phyloP scores from a whole-genome alignment of 106 monocot genomes.

The Dioscorea alata region DNA sequence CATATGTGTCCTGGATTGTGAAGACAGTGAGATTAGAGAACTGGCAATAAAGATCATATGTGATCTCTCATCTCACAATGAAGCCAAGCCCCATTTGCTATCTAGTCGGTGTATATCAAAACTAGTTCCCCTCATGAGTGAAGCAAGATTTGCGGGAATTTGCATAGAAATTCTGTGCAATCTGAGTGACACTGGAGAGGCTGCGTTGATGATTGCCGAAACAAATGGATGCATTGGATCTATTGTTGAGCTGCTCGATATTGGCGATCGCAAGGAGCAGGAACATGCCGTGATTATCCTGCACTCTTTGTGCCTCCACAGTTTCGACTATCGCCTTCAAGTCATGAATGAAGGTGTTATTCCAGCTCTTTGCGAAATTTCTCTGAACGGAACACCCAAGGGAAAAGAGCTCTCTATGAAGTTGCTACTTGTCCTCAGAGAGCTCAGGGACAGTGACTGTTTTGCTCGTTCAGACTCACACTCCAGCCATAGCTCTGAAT shows the following conservation, averaged over 20 bases:
- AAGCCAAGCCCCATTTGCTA: conserved; percentile 32
- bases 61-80: conserved; percentile 37
- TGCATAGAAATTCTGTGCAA: conserved; percentile 50
- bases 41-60: conserved; percentile 42
- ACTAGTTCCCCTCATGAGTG: conserved; percentile 30
- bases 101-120: conserved; percentile 36
- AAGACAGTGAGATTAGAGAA: conserved; percentile 27
- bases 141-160: conserved; percentile 19
- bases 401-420: conserved; percentile 36
- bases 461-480: background rate
- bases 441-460: conserved; percentile 15
- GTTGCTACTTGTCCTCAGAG: conserved; percentile 70
- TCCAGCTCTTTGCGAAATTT: conserved; percentile 69
- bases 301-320: conserved; percentile 36
- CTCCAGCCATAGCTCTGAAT: background rate
- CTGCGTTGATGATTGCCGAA: conserved; percentile 24
- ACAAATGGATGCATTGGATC: conserved; percentile 45
- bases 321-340: conserved; percentile 36
- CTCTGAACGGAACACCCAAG: conserved; percentile 58
- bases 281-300: conserved; percentile 51
- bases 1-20: conserved; percentile 32
- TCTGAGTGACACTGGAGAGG: conserved; percentile 43
- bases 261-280: conserved; percentile 49
- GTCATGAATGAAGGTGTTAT: conserved; percentile 84
- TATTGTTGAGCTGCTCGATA: conserved; percentile 56